Evolutionary conservation across 306 rosid genomes (phyloP).

Genomic region (Prunus davidiana): DNA sequence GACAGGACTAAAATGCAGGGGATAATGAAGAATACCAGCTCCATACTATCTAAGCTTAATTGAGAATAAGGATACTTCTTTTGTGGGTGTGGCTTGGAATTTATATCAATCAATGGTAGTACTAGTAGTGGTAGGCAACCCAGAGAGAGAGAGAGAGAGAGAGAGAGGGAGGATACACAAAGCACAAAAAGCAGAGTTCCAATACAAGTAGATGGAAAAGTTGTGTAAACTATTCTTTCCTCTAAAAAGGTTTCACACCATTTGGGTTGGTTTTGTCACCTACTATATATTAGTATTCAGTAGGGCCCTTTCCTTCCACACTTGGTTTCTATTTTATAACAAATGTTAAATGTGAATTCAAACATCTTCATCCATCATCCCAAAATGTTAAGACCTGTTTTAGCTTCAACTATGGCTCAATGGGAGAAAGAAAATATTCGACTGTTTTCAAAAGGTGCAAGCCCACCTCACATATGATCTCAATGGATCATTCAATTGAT

Average conservation of each 20-base stretch:
- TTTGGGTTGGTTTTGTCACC: conserved; percentile 50
- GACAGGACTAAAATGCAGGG: conserved; percentile 31
- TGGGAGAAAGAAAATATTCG: conserved; percentile 5
- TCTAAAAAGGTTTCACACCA: conserved; percentile 43
- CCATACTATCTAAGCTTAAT: conserved; percentile 20
- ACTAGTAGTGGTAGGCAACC: conserved; percentile 15
- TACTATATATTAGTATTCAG: conserved; percentile 11
- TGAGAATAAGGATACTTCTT: conserved; percentile 10
- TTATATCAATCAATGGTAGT: conserved; percentile 11
- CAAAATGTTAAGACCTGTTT: neutral
- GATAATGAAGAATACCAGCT: conserved; percentile 28
- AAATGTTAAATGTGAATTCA: neutral
- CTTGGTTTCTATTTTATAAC: conserved; percentile 18
- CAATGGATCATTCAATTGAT: too few species aligned
- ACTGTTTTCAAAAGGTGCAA: neutral
- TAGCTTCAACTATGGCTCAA: neutral
- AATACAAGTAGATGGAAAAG: conserved; percentile 34
- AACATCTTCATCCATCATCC: neutral
- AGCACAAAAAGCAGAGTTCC: conserved; percentile 67
- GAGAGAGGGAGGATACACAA: conserved; percentile 43
- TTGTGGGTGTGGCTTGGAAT: neutral
- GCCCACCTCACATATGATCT: too few species aligned
- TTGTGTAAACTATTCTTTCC: conserved; percentile 25
- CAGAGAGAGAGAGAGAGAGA: neutral
- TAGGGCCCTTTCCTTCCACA: conserved; percentile 26